These are phyloP conservation scores for Gymnopus androsaceus DNA, from an alignment of 1,284 basidiomycete species.

Conservation along the genomic window DNA sequence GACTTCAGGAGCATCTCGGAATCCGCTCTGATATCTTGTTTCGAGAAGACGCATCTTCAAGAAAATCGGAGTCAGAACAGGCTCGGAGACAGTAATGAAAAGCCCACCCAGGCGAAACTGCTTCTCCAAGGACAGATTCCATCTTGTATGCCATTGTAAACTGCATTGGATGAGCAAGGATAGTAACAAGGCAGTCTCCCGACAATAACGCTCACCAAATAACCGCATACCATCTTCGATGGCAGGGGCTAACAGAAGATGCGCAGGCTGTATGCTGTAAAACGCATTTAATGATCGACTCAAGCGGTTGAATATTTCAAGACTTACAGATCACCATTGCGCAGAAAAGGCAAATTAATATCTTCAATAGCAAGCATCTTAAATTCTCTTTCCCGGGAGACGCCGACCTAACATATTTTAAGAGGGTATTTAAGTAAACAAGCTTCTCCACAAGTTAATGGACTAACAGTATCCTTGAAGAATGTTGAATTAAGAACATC, in stretches of 20 bases:
- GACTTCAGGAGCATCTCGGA: neutral
- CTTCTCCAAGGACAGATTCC: neutral
- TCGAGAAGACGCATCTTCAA: neutral
- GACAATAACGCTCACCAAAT: neutral
- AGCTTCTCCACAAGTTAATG: neutral
- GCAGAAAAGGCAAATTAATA: neutral
- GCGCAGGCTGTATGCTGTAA: neutral
- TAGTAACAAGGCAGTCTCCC: no score
- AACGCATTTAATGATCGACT: neutral
- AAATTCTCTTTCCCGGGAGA: neutral
- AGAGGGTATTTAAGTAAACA: no score
- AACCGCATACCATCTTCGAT: neutral
- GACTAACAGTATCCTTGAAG: neutral
- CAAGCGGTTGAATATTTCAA: neutral
- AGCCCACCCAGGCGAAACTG: neutral
- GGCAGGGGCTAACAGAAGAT: neutral
- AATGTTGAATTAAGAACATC: neutral
- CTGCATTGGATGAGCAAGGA: neutral
- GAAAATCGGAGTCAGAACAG: no score
- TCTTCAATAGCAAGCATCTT: neutral
- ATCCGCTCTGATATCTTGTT: neutral
- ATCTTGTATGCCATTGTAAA: neutral
- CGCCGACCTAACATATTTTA: neutral
- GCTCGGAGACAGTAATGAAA: no score
- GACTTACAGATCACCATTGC: neutral